Evolutionary conservation across 2,329 filamentous ascomycete genomes (phyloP).

Genomic region (Apiospora saccharicola): DNA sequence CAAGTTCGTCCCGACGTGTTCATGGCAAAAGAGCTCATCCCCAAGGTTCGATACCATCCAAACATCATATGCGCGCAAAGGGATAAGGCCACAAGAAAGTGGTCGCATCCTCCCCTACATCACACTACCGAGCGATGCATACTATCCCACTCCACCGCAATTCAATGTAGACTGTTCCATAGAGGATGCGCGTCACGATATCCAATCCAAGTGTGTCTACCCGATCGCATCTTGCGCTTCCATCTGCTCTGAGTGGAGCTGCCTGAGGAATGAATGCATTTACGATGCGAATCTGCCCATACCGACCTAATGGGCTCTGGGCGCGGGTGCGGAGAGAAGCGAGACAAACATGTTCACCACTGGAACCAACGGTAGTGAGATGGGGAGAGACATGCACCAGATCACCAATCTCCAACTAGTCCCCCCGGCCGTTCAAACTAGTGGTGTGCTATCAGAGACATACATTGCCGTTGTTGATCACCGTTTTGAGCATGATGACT

Average conservation of each 20-base stretch:
- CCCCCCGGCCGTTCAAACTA: conserved; percentile 7
- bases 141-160: not conserved
- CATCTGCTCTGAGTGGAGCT: not conserved
- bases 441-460: conserved; percentile 14
- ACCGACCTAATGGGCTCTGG: not conserved
- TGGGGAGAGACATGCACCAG: conserved; percentile 8
- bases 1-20: not conserved
- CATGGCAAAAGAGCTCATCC: not conserved
- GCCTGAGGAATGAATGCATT: not conserved
- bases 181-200: not conserved
- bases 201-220: not conserved
- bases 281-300: not conserved
- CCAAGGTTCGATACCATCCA: not conserved
- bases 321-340: not conserved
- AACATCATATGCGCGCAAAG: conserved; percentile 8
- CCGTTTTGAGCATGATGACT: not conserved
- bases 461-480: not conserved
- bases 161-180: not conserved
- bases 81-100: conserved; percentile 1
- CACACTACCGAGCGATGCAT: conserved; percentile 7
- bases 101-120: conserved; percentile 1
- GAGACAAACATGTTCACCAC: conserved; percentile 7
- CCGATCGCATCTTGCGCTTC: not conserved
- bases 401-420: not conserved
- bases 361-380: conserved; percentile 10